These are phyloP conservation scores for Chlorophyllum brunneum DNA, from an alignment of 768 basidiomycete species.

Conservation along the genomic window DNA sequence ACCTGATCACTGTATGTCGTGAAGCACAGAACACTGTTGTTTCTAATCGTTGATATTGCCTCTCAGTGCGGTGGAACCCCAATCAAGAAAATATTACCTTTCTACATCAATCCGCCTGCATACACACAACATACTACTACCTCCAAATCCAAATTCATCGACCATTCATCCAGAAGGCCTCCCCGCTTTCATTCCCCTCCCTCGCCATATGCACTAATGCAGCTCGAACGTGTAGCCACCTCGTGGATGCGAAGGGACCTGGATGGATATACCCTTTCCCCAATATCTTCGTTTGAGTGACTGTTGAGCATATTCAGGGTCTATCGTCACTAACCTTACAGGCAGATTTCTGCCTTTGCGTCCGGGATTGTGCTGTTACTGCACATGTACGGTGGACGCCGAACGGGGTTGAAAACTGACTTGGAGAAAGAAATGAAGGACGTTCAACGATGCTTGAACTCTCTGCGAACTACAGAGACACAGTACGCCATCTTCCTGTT, in stretches of 20 bases:
- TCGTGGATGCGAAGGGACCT: constrained; percentile 52
- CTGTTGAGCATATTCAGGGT: background rate
- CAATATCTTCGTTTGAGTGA: constrained; percentile 26
- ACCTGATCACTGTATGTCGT: constrained; percentile 48
- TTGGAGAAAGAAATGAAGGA: constrained; percentile 42
- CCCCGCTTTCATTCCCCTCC: constrained; percentile 45
- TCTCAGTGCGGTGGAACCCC: constrained; percentile 37
- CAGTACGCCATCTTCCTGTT: constrained; percentile 20
- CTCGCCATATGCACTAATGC: constrained; percentile 70
- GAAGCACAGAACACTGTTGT: background rate
- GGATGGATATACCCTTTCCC: constrained; percentile 27
- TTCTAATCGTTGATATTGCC: background rate
- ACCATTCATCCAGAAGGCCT: constrained; percentile 53
- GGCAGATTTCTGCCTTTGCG: constrained; percentile 31
- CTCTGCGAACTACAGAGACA: constrained; percentile 34
- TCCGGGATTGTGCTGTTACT: constrained; percentile 50
- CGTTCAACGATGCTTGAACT: constrained; percentile 48
- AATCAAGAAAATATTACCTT: constrained; percentile 26
- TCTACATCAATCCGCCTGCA: constrained; percentile 50
- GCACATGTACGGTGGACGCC: constrained; percentile 49
- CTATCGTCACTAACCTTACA: background rate
- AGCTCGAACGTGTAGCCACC: constrained; percentile 66
- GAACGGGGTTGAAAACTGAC: constrained; percentile 34
- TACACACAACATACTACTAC: constrained; percentile 43
- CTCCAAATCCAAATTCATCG: constrained; percentile 66